phyloP scores from a whole-genome alignment of 2,329 filamentous ascomycete genomes.

The Purpureocillium lavendulum region DNA sequence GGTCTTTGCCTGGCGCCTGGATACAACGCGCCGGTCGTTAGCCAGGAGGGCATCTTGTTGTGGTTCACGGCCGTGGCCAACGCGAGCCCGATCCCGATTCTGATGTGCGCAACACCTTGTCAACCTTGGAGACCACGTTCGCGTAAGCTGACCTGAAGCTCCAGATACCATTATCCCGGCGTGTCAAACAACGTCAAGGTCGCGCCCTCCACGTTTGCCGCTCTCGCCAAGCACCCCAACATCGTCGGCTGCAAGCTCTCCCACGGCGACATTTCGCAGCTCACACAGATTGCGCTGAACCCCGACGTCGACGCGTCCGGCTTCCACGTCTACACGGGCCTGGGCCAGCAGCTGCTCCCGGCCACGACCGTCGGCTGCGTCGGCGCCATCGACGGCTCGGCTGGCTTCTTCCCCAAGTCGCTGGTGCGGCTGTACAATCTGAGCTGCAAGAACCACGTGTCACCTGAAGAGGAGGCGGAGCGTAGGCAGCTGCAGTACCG shows the following conservation, averaged over 20 bases:
- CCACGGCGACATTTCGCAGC: conserved; percentile 57
- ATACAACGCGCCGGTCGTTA: conserved; percentile 48
- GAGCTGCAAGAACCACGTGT: conserved; percentile 16
- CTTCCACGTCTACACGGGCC: conserved; percentile 55
- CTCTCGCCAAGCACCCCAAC: conserved; percentile 52
- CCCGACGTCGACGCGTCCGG: conserved; percentile 49
- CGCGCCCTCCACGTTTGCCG: conserved; percentile 46
- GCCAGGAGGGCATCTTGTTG: conserved; percentile 44
- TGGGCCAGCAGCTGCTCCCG: conserved; percentile 57
- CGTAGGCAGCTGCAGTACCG: conserved; percentile 50
- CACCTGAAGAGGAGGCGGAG: conserved; percentile 36
- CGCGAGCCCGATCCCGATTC: conserved; percentile 45
- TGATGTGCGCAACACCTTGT: conserved; percentile 36
- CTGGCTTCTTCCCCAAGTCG: conserved; percentile 54
- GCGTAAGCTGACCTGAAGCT: too few relatives aligned
- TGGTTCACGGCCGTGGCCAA: conserved; percentile 54
- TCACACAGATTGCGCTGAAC: conserved; percentile 50
- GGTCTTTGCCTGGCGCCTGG: conserved; percentile 51
- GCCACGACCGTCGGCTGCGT: conserved; percentile 49
- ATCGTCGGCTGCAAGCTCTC: conserved; percentile 64
- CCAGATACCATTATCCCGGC: conserved; percentile 56
- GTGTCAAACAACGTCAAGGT: conserved; percentile 59
- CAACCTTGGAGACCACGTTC: too few relatives aligned
- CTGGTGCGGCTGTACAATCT: conserved; percentile 50
- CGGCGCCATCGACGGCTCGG: conserved; percentile 54